Percentiles rank a stretch among this genome's conserved stretches.
Evolutionary conservation across 148 eudicot genomes (phyloP).

Genomic region (Bassia scoparia): DNA sequence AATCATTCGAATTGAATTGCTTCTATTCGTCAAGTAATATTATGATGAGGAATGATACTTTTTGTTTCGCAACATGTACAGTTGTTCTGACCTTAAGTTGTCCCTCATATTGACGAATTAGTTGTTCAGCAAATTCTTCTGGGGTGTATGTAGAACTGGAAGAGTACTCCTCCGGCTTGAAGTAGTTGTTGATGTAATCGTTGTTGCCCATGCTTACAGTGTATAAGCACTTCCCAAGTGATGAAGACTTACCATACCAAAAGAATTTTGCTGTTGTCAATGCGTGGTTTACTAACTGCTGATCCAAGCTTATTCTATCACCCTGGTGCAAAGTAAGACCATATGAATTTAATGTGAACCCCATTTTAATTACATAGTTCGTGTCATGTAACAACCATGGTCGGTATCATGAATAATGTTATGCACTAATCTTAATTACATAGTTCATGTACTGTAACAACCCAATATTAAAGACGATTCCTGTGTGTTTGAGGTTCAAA

Average conservation of each 20-base stretch:
- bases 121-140: constrained; percentile 44
- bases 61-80: not conserved
- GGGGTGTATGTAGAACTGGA: constrained; percentile 37
- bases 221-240: constrained; percentile 34
- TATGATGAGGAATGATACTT: too few relatives aligned
- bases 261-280: constrained; percentile 18
- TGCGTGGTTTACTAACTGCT: constrained; percentile 39
- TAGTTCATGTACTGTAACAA: too few relatives aligned
- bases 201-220: constrained; percentile 47
- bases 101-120: constrained; percentile 36
- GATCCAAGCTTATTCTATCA: constrained; percentile 37
- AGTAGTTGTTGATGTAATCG: constrained; percentile 61
- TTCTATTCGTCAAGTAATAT: too few relatives aligned
- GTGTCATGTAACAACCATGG: too few relatives aligned
- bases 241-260: not conserved
- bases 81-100: constrained; percentile 39
- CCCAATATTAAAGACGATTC: too few relatives aligned
- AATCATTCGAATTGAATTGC: not conserved
- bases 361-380: not conserved
- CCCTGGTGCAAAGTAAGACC: constrained; percentile 34
- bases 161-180: constrained; percentile 43
- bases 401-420: too few relatives aligned
- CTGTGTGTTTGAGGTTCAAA: too few relatives aligned
- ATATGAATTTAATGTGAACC: not conserved
- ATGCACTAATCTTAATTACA: too few relatives aligned